Base-by-base conservation (phyloP, 2,329 filamentous ascomycete genomes). In the Aspergillus brasiliensis region DNA sequence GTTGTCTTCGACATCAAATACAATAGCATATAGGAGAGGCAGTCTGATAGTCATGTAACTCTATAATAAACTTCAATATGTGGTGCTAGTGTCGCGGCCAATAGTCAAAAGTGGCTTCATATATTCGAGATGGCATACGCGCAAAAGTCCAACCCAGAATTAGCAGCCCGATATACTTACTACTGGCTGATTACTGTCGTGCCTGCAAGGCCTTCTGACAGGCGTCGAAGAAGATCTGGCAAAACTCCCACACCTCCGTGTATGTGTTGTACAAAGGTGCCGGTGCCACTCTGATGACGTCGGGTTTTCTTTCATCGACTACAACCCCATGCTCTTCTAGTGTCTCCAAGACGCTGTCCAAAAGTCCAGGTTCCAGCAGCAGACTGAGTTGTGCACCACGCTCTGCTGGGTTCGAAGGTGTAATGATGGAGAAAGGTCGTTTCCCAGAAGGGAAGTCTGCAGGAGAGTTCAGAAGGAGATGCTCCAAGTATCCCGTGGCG, bases 181-280 rank as follows among this genome's bases (percentile, higher is more conserved):
- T 11, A 42, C 23, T 42, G 5, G 8, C 5, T 59, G 42, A 59
- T 58, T 58, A 67, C 25, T 51, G 57, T 34, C 54, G 59, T 37
- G 60, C 57, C 25, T 67, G 60, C 21, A 69, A 65, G 8, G 77
- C 80, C 58, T 75, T 72, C 51, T 69, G 71, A 64, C 81, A 84
- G 3, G 83, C 84, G 42, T 75, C 69, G 5, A 77, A 69, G 66
- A 88, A 87, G 13, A 85, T 76, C 31, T 76, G 74, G 54, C 79
- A 82, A 70, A 91, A 91, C 15, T 76, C 73, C 78, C 78, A 87
- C 6, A 92, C 87, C 67, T 97, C 92, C 60, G 82, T 81, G 72
- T 91, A 96, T 0, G 84, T 86, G 69, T 94, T 94, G 77, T 96
- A 97, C 65, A 97, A 74, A 8, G 92, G 92, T 44, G 90, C 89